Evolutionary conservation across 441 rosid genomes (phyloP), one percentile per base, ranked within the genome.

Genomic region (Gossypium schwendimanii): DNA sequence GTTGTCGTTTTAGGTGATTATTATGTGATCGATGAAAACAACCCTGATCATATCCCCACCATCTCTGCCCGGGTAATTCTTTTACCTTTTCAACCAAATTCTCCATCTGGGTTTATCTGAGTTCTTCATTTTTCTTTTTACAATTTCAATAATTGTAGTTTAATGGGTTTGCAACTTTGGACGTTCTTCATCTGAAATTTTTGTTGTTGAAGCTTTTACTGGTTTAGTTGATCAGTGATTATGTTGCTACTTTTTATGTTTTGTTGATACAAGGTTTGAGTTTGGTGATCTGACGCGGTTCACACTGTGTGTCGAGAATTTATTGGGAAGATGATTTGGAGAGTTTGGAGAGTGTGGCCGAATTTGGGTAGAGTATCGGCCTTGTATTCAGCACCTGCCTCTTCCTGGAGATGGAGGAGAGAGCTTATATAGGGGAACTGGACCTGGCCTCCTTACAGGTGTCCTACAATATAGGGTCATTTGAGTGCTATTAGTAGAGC

Each of bases 1-100:
- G 91, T 89, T 55, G 91, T 93, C 50, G 91, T 93, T 75, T 80
- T 91, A 77, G 90, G 91, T 31, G 89, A 91, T 80, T 91, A 88
- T 68, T 81, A 81, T 76, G 87, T 90, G 55, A 82, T 88, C 78
- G 87, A 86, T 71, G 94, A 88, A 55, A 84, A 80, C 0, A 77
- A 85, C 24, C 89, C 87, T 11, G 81, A 85, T 28, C 75, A 78
- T 49, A 54, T 76, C 24, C 78, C 88, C n/a, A 63, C 82, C 60
- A 52, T 93, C 76, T 80, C 94, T 26, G 74, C 81, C 23, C 81
- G 84, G 95, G 98, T 93, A 78, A 21, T 41, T 63, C 69, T 20
- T 63, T 63, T 4, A 36, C 15, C 15, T 59, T 59, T 14, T 26
- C 21, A 33, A 17, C 15, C 49, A 62, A 62, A 36, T 6, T 36